These are phyloP conservation scores for Tylopilus rubrobrunneus DNA, from an alignment of 768 basidiomycete genomes.

Conservation along the genomic window DNA sequence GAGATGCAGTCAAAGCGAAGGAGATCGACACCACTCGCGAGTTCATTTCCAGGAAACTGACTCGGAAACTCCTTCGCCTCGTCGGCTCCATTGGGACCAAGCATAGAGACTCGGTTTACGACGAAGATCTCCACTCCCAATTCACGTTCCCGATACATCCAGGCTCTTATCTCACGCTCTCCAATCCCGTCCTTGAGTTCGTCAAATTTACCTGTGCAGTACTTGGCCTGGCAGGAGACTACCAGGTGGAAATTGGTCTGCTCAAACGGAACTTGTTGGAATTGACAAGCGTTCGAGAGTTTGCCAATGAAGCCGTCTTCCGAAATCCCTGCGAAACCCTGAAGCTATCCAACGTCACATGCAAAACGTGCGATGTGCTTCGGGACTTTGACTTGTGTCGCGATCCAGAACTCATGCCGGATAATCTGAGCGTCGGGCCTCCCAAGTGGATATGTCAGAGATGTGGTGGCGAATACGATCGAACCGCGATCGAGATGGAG, in stretches of 20 bases:
- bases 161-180: conserved; percentile 75
- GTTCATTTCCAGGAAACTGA: conserved; percentile 78
- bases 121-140: conserved; percentile 48
- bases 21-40: conserved; percentile 68
- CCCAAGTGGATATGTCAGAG: conserved; percentile 63
- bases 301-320: conserved; percentile 80
- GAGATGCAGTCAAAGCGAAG: conserved; percentile 61
- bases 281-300: conserved; percentile 81
- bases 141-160: conserved; percentile 85
- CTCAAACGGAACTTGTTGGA: conserved; percentile 89
- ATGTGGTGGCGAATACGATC: conserved; percentile 87
- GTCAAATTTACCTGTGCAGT: conserved; percentile 84
- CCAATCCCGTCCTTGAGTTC: conserved; percentile 83
- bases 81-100: conserved; percentile 62
- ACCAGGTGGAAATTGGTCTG: conserved; percentile 81
- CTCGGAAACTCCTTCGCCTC: conserved; percentile 69
- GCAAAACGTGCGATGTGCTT: conserved; percentile 78
- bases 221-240: conserved; percentile 75
- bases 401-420: conserved; percentile 77
- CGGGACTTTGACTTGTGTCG: conserved; percentile 96
- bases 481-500: conserved; percentile 80
- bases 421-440: conserved; percentile 42
- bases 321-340: conserved; percentile 90
- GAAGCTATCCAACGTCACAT: conserved; percentile 82
- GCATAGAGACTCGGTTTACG: conserved; percentile 54